These are phyloP conservation scores for Starmerella ratchasimensis DNA, from an alignment of 805 yeast genomes.

Conservation along the genomic window DNA sequence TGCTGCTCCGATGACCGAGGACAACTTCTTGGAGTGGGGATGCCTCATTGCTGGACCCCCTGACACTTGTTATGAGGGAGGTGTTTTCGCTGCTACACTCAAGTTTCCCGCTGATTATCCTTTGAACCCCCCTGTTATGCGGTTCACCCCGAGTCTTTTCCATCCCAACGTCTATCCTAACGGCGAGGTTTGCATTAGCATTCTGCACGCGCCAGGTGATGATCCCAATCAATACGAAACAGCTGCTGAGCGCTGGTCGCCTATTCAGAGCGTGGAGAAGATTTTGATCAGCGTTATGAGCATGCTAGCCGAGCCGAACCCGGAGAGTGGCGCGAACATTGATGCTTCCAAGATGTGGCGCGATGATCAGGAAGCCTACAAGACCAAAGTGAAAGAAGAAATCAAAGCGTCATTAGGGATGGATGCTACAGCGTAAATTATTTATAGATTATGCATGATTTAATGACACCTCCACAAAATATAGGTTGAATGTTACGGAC, in stretches of 20 bases:
- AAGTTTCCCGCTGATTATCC: conserved; percentile 72
- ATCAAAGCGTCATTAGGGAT: conserved; percentile 61
- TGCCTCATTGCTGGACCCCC: conserved; percentile 73
- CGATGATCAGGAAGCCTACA: conserved; percentile 58
- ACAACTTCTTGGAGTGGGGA: conserved; percentile 67
- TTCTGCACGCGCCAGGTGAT: conserved; percentile 91
- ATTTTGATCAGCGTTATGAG: conserved; percentile 83
- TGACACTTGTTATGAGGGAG: conserved; percentile 75
- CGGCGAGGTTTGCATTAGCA: conserved; percentile 92
- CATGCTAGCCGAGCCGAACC: conserved; percentile 90
- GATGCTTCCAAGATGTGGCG: conserved; percentile 81
- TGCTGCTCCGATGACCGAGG: conserved; percentile 78
- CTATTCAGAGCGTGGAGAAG: conserved; percentile 95
- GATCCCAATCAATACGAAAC: conserved; percentile 92
- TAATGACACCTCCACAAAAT: not conserved
- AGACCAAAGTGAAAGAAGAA: conserved; percentile 48
- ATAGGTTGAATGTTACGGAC: not conserved
- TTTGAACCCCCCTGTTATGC: conserved; percentile 63
- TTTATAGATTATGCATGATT: conserved; percentile 27
- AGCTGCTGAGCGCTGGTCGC: conserved; percentile 96
- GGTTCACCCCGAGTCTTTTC: conserved; percentile 63
- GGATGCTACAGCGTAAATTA: no score
- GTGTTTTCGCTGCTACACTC: conserved; percentile 67
- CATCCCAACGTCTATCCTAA: conserved; percentile 91
- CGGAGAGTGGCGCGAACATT: conserved; percentile 87